Evolutionary conservation across 495 filamentous ascomycete genomes (phyloP).

Genomic region (Delitschia confertaspora): DNA sequence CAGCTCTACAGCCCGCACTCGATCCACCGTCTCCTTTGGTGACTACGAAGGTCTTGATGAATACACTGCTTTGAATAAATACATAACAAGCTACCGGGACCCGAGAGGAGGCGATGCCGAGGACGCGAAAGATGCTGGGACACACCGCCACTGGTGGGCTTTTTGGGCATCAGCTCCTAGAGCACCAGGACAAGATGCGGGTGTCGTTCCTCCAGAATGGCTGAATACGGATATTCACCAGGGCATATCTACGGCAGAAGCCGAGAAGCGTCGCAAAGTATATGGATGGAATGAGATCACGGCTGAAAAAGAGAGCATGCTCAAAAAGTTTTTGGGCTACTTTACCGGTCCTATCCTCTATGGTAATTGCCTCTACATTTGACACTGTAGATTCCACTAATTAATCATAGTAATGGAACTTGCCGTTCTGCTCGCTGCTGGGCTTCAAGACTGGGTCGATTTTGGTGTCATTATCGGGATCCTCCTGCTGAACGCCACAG

Average conservation of each 20-base stretch:
- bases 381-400: constrained; percentile 5
- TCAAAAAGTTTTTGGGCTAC: constrained; percentile 67
- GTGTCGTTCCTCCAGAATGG: constrained; percentile 57
- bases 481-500: constrained; percentile 66
- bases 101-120: constrained; percentile 20
- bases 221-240: constrained; percentile 58
- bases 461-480: constrained; percentile 80
- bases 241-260: constrained; percentile 50
- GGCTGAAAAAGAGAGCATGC: constrained; percentile 68
- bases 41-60: constrained; percentile 28
- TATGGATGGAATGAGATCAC: constrained; percentile 67
- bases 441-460: constrained; percentile 74
- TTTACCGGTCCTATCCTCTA: constrained; percentile 80
- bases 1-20: no score
- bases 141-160: constrained; percentile 37
- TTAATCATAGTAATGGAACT: constrained; percentile 66
- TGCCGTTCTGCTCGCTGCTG: constrained; percentile 68
- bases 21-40: neutral
- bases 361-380: constrained; percentile 41
- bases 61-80: constrained; percentile 34
- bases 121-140: constrained; percentile 23
- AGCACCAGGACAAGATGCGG: constrained; percentile 34
- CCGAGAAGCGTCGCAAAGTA: constrained; percentile 57
- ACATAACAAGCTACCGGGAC: constrained; percentile 36
- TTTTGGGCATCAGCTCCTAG: constrained; percentile 45